These are phyloP conservation scores for Macrocybe gigantea DNA, from an alignment of 768 basidiomycete genomes.

Conservation along the genomic window DNA sequence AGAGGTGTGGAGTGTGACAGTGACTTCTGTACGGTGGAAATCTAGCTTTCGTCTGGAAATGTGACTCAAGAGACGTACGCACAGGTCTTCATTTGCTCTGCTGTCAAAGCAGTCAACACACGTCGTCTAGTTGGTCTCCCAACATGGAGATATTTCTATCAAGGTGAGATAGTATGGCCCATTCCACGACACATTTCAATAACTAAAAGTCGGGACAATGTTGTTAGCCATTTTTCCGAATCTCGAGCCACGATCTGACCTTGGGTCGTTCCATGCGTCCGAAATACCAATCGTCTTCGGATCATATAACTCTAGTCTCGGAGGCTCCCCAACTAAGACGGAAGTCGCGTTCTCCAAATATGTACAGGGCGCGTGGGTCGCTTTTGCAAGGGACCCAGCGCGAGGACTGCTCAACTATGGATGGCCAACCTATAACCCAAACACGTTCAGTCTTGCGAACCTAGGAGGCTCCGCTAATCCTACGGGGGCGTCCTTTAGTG, in stretches of 20 bases:
- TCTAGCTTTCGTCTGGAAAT: neutral
- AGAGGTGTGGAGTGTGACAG: too few relatives aligned
- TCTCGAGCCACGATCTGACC: conserved; percentile 24
- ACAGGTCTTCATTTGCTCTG: conserved; percentile 23
- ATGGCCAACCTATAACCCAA: conserved; percentile 19
- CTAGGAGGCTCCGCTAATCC: conserved; percentile 11
- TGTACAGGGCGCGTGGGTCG: conserved; percentile 33
- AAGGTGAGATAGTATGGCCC: conserved; percentile 25
- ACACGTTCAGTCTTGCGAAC: conserved; percentile 12
- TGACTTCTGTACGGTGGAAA: too few relatives aligned
- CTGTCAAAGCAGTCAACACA: conserved; percentile 17
- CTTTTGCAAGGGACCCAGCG: conserved; percentile 33
- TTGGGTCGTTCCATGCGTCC: conserved; percentile 32
- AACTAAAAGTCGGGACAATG: neutral
- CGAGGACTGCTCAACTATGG: conserved; percentile 21
- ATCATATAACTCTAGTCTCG: conserved; percentile 21
- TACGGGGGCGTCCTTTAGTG: conserved; percentile 6
- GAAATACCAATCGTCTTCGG: conserved; percentile 36
- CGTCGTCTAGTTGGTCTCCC: conserved; percentile 20
- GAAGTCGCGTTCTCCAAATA: conserved; percentile 28
- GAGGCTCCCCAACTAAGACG: conserved; percentile 14
- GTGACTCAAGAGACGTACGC: conserved; percentile 6
- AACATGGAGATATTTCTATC: conserved; percentile 15
- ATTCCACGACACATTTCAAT: neutral
- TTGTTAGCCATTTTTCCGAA: conserved; percentile 29